Base-by-base conservation (phyloP, 2,329 filamentous ascomycete species). In the Colletotrichum falcatum region DNA sequence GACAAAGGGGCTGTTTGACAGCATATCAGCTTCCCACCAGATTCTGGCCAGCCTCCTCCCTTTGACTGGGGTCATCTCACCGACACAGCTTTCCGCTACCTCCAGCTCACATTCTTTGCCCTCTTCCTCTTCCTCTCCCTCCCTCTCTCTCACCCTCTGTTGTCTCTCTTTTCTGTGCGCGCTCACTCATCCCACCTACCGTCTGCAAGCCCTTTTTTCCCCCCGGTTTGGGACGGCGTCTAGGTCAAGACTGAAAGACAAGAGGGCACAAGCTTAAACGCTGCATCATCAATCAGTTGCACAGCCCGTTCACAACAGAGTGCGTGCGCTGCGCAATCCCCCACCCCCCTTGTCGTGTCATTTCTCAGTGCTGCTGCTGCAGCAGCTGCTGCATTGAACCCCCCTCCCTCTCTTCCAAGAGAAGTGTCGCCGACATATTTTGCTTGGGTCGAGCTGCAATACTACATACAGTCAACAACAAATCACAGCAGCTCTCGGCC, bases 401-500 rank as follows among this genome's bases (percentile, higher is more conserved):
- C 51, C 48, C 51, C 33, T 23, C 33, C 30, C 30, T 23, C 23
- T 39, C 51, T 20, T 46, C 68, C 23, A 71, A 54, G 35, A 71
- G 63, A 49, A 67, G 68, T 44, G 37, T 68, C 46, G 39, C 53
- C 44, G 46, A 67, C 37, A 58, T 37, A 58, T 26, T 68, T 59
- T 26, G 49, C 53, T 55, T 51, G 44, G 51, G 42, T 37, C 39
- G 14, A 70, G 35, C 63, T 61, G n/a, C 63, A 73, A 75, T 71
- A 51, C 26, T 26, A 51, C 48, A 18, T n/a, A 7, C 30, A 33
- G 48, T 30, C 77, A 79, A 77, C 78, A 79, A 78, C 76, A 76
- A 78, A 78, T 78, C 74, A 75, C 79, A 78, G 75, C 79, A 78
- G 75, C 55, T 44, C 62, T 55, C 48, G 12, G 12, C 39, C 46